These are phyloP conservation scores for Lactifluus volemus DNA, from an alignment of 768 basidiomycete genomes.

Conservation along the genomic window DNA sequence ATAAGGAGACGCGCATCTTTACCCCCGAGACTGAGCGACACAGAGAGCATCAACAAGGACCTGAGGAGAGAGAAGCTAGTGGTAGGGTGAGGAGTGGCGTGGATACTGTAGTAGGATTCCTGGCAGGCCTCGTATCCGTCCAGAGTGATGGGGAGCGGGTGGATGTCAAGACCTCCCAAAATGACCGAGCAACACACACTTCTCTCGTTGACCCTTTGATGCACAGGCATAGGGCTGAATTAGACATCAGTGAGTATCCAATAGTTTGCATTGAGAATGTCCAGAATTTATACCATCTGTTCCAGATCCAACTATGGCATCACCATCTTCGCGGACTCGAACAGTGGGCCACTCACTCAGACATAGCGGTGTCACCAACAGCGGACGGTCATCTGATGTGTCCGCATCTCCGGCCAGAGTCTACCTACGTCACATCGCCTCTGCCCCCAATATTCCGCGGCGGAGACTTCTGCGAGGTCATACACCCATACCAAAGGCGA, in stretches of 20 bases:
- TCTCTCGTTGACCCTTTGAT: not conserved
- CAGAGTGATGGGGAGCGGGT: conserved; percentile 17
- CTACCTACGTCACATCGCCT: conserved; percentile 70
- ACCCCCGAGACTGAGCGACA: conserved; percentile 69
- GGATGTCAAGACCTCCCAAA: conserved; percentile 19
- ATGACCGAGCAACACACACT: conserved; percentile 1
- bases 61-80: conserved; percentile 7
- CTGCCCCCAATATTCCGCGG: conserved; percentile 38
- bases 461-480: conserved; percentile 9
- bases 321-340: conserved; percentile 11
- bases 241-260: not conserved
- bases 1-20: conserved; percentile 86
- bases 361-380: conserved; percentile 16
- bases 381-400: conserved; percentile 21
- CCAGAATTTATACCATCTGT: not conserved
- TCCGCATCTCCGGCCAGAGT: conserved; percentile 45
- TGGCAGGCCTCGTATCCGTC: conserved; percentile 52
- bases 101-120: conserved; percentile 53
- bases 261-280: not conserved
- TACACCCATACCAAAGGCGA: not conserved
- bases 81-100: conserved; percentile 37
- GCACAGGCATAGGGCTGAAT: not conserved
- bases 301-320: not conserved
- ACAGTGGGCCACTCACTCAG: not conserved
- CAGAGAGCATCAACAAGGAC: conserved; percentile 23